Percentiles rank a stretch among this genome's conserved stretches.
phyloP scores from a whole-genome alignment of 306 rosid genomes.

The Prunus kanzakura region DNA sequence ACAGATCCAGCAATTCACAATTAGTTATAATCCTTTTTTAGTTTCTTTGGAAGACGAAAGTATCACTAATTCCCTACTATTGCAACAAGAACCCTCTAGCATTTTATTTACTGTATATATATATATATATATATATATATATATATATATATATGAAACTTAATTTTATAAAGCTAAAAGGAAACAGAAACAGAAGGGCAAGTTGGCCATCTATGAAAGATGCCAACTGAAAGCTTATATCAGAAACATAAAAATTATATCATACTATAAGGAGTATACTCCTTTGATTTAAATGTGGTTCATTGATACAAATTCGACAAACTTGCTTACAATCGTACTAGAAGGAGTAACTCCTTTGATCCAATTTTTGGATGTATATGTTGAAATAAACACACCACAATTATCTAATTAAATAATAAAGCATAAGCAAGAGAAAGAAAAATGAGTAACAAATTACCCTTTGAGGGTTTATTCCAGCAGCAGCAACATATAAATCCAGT shows the following conservation, averaged over 20 bases:
- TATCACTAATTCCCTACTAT: neutral
- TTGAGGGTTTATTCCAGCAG: constrained; percentile 99
- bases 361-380: neutral
- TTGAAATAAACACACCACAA: constrained; percentile 6
- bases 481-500: constrained; percentile 96
- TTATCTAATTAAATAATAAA: constrained; percentile 8
- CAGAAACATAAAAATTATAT: too few relatives aligned
- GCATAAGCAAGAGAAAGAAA: neutral
- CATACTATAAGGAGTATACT: too few relatives aligned
- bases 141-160: neutral
- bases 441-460: constrained; percentile 49
- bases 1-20: neutral
- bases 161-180: neutral
- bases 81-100: neutral
- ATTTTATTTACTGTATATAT: neutral
- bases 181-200: neutral
- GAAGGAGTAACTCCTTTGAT: neutral
- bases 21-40: neutral
- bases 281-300: neutral
- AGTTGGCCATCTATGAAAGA: neutral
- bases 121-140: neutral
- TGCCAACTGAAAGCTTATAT: too few relatives aligned
- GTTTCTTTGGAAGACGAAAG: neutral
- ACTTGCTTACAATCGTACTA: constrained; percentile 2
- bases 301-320: neutral